Percentiles rank a stretch among this genome's conserved stretches.
Evolutionary conservation across 2,329 filamentous ascomycete species (phyloP).

Genomic region (Dactylellina sp.): DNA sequence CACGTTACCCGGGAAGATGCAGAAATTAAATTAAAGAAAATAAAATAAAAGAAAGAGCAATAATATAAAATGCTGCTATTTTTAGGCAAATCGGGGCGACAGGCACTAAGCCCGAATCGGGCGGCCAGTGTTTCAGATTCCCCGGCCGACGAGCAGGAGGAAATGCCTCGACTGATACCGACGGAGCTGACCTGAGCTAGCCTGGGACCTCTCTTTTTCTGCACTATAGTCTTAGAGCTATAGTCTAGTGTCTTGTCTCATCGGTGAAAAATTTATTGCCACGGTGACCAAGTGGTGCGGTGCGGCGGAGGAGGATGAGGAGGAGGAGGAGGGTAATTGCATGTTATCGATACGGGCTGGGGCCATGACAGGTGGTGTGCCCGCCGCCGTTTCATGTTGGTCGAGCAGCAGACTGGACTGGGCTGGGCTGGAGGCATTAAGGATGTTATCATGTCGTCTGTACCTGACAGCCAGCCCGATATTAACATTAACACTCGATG

Average conservation of each 20-base stretch:
- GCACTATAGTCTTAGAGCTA: no score
- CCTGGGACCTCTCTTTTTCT: no score
- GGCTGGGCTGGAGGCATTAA: no score
- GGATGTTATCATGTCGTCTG: no score
- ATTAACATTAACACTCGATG: constrained; percentile 1
- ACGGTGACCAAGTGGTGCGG: no score
- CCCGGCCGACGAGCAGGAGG: constrained; percentile 19
- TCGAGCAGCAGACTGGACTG: no score
- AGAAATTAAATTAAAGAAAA: not conserved
- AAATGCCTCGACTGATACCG: constrained; percentile 40
- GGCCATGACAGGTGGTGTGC: not conserved
- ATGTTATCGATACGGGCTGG: constrained; percentile 27
- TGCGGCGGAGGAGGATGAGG: no score
- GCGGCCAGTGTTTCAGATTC: constrained; percentile 51
- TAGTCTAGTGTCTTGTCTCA: constrained; percentile 5
- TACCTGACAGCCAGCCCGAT: constrained; percentile 6
- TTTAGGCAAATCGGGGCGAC: constrained; percentile 34
- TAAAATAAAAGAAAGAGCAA: no score
- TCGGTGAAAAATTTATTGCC: not conserved
- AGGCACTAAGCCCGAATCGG: constrained; percentile 46
- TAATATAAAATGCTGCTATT: not conserved
- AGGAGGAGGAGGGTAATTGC: no score
- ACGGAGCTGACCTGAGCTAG: not conserved
- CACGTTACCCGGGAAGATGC: constrained; percentile 13
- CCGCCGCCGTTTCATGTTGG: constrained; percentile 20